Conservation (phyloP, 441 rosid genomes). For the Croton laevigatus region DNA sequence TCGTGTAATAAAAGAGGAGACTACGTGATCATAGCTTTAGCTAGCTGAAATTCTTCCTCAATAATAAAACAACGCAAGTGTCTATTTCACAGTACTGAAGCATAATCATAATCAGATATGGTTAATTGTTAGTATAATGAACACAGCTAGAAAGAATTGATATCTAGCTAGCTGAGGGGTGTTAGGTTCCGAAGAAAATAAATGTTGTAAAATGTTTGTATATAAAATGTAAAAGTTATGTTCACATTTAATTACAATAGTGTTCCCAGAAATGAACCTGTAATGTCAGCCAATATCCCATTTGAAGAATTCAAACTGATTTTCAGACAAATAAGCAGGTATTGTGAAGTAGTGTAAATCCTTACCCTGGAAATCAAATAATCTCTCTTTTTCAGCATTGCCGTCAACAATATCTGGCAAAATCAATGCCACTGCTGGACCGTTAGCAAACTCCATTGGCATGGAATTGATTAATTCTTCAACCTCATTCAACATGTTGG, state of each 20-base stretch:
- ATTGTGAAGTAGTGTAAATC: conserved; percentile 4
- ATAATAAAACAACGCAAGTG: not conserved
- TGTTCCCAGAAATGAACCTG: conserved; percentile 10
- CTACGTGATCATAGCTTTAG: not conserved
- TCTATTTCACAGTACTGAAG: not conserved
- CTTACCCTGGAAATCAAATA: conserved; percentile 18
- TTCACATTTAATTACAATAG: not conserved
- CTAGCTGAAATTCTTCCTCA: conserved; percentile 5
- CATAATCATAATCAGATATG: not conserved
- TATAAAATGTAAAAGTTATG: not conserved
- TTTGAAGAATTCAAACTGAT: conserved; percentile 34
- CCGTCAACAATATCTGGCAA: conserved; percentile 11
- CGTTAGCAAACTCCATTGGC: conserved; percentile 35
- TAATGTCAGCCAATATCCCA: conserved; percentile 39
- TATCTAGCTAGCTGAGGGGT: too few species aligned
- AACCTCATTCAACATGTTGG: conserved; percentile 60
- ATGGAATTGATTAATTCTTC: conserved; percentile 38
- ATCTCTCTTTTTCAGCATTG: conserved; percentile 15
- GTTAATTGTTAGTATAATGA: not conserved
- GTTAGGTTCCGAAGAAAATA: not conserved
- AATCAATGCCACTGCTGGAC: conserved; percentile 23
- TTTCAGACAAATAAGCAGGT: conserved; percentile 11
- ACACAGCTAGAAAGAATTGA: too few species aligned
- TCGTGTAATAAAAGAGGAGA: not conserved
- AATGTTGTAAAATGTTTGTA: not conserved